Base-by-base conservation (phyloP, 768 basidiomycete species). In the Boletus subcaerulescens region DNA sequence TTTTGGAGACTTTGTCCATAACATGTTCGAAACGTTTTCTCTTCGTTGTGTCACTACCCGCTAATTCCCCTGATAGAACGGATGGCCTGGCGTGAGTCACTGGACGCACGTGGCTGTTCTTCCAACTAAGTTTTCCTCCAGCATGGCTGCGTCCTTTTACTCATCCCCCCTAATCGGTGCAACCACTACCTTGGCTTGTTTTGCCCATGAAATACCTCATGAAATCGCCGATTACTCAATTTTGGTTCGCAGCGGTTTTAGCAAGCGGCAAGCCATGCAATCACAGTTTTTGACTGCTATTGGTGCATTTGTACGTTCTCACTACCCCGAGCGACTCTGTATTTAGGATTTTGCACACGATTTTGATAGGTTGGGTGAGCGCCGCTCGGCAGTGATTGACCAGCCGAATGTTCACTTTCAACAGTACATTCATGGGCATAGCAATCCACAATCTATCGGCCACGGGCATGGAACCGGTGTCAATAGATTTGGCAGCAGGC, bases 161-260 rank as follows among this genome's bases (percentile, higher is more conserved):
- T 92, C 91, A n/a, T 91, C 90, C 33, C 93, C 93, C 4, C 76
- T 93, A 54, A 91, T 96, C 58, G 93, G 93, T 41, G 93, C 93
- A 35, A 94, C 93, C 41, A 95, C 93, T 3, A 93, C 93, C n/a
- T 79, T 96, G 44, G 93, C 93, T 24, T 95, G 93, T 67, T 96
- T 95, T 65, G 91, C 91, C 3, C 92, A 96, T 69, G 93, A 96
- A 72, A 95, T 96, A 50, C 93, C 93, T 17, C 93, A 96, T 65
- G 92, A 96, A 77, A 95, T 96, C 58, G 93, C 93, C n/a, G 93
- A 95, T 69, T 95, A 94, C 66, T 93, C 91, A n/a, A 94, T 95
- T 60, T 76, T 94, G 35, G 83, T 94, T 45, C 85, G 89, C 40
- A 91, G 89, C 62, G 93, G 93, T 4, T 94, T 95, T 68, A 90